Conservation (phyloP, 108 stramenopile species). For the Cyclotella sp. region DNA sequence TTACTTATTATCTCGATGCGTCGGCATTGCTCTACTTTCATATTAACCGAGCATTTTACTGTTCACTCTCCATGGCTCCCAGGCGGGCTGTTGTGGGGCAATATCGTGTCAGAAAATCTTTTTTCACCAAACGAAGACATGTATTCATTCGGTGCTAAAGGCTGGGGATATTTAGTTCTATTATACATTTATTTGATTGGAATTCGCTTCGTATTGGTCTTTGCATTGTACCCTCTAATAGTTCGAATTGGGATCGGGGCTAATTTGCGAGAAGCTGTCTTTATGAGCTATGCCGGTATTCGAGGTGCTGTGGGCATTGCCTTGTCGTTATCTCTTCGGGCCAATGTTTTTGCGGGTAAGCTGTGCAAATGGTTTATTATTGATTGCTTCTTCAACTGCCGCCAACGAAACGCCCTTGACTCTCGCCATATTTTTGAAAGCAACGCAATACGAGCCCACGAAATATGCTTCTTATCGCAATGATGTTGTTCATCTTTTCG, state of each 20-base stretch:
- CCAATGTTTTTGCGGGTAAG: constrained; percentile 7
- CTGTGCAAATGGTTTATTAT: neutral
- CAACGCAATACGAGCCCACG: neutral
- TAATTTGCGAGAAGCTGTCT: constrained; percentile 36
- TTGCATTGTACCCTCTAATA: constrained; percentile 50
- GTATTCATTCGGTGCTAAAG: constrained; percentile 21
- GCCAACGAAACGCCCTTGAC: neutral
- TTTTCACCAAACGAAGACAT: constrained; percentile 13
- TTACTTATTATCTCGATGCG: neutral
- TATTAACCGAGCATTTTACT: constrained; percentile 22
- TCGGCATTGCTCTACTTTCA: neutral
- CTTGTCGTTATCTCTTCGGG: constrained; percentile 35
- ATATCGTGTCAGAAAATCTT: constrained; percentile 32
- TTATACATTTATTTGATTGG: constrained; percentile 29
- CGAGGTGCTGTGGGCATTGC: constrained; percentile 54
- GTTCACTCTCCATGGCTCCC: neutral
- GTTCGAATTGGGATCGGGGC: constrained; percentile 40
- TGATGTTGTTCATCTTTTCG: neutral
- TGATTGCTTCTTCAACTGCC: neutral
- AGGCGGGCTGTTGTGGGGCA: constrained; percentile 61
- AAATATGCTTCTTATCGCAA: neutral
- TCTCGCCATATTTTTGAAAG: neutral
- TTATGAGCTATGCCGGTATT: constrained; percentile 43
- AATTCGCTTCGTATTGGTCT: constrained; percentile 47
- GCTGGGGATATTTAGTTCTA: constrained; percentile 35